Percentiles rank a stretch among this genome's conserved stretches.
phyloP scores from a whole-genome alignment of 257 asterid genomes.

The Solanum neorickii region DNA sequence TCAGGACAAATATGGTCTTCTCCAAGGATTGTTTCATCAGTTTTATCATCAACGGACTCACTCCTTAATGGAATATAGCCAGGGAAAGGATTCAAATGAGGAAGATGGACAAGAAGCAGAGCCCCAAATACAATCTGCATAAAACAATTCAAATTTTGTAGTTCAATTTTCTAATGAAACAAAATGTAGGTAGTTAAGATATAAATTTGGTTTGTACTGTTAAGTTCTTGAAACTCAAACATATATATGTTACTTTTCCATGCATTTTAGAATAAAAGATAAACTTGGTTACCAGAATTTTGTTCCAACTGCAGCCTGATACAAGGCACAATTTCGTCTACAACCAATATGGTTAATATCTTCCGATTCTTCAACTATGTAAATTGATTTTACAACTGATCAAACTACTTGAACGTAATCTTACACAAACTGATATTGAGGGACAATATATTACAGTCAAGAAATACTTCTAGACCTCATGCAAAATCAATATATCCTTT shows the following conservation, averaged over 20 bases:
- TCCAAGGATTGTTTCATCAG: constrained; percentile 31
- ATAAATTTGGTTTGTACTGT: background rate
- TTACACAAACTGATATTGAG: background rate
- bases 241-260: background rate
- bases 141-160: background rate
- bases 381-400: background rate
- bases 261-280: background rate
- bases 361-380: background rate
- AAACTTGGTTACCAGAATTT: background rate
- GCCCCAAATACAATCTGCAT: constrained; percentile 54
- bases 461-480: background rate
- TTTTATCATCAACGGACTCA: constrained; percentile 30
- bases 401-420: background rate
- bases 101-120: constrained; percentile 53
- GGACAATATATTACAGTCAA: background rate
- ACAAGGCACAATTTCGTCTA: background rate
- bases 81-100: constrained; percentile 51
- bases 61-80: constrained; percentile 57
- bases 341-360: background rate
- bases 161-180: background rate
- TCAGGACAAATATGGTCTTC: constrained; percentile 70
- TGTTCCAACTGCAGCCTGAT: background rate
- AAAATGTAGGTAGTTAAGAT: background rate
- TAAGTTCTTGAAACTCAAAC: background rate
- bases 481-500: background rate